Conservation (phyloP, 2,329 filamentous ascomycete species). For the Pestalotiopsis sp. region DNA sequence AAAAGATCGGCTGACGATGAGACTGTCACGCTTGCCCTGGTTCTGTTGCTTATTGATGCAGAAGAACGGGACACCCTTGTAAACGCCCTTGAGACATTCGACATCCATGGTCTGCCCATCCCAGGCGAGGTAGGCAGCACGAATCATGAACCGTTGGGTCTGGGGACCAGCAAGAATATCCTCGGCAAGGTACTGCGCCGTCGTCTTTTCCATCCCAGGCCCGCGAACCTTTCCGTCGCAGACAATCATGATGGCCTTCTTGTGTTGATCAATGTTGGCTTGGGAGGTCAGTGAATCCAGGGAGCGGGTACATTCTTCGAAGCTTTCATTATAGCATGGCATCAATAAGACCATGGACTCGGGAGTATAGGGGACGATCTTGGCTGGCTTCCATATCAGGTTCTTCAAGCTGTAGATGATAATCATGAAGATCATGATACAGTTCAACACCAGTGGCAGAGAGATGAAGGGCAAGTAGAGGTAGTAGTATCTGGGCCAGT, state of each 20-base stretch:
- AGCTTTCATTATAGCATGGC: constrained; percentile 53
- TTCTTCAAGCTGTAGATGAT: constrained; percentile 34
- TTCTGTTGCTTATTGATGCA: constrained; percentile 53
- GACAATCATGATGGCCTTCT: constrained; percentile 47
- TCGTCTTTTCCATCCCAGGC: constrained; percentile 50
- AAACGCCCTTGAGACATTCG: constrained; percentile 44
- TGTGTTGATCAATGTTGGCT: constrained; percentile 43
- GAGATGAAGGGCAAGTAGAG: constrained; percentile 49
- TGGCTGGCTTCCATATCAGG: constrained; percentile 29
- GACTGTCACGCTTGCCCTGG: constrained; percentile 51
- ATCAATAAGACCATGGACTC: constrained; percentile 49
- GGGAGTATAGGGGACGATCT: constrained; percentile 32
- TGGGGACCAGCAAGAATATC: constrained; percentile 44
- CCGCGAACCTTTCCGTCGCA: constrained; percentile 51
- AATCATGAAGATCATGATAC: constrained; percentile 44
- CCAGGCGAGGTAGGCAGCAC: constrained; percentile 48
- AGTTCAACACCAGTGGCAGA: constrained; percentile 43
- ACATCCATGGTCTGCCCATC: constrained; percentile 50
- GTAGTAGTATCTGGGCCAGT: constrained; percentile 44
- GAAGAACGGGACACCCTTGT: constrained; percentile 48
- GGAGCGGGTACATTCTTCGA: constrained; percentile 44
- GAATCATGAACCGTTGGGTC: constrained; percentile 33
- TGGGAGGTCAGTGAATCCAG: constrained; percentile 49
- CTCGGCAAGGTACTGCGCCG: constrained; percentile 48
- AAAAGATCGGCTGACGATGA: constrained; percentile 52